Conservation (phyloP, 139 green algal species). For the Tetraselmis striata region DNA sequence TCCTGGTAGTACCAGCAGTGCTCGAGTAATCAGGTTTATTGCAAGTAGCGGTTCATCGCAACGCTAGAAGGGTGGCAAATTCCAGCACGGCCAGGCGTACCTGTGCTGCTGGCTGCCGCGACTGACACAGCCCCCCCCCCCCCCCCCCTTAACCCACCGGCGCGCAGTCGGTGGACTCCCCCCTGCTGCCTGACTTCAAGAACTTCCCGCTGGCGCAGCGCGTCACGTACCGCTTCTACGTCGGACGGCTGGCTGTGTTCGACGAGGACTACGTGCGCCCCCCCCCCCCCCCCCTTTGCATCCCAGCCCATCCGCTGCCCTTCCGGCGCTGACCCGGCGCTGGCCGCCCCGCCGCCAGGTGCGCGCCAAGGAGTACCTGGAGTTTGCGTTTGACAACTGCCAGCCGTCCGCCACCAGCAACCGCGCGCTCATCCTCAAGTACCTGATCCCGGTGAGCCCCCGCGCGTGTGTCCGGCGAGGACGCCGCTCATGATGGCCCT, state of each 20-base stretch:
- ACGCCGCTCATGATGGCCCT: no score
- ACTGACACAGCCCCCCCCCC: no score
- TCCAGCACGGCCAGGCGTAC: no score
- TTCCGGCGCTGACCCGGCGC: no score
- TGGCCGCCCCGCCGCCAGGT: no score
- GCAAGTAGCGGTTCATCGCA: no score
- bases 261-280: constrained; percentile 57
- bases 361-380: constrained; percentile 43
- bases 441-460: constrained; percentile 65
- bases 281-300: neutral
- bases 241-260: constrained; percentile 68
- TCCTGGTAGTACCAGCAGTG: no score
- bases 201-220: constrained; percentile 46
- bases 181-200: constrained; percentile 44
- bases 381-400: constrained; percentile 62
- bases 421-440: constrained; percentile 52
- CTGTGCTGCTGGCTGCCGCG: no score
- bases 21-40: no score
- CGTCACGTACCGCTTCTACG: constrained; percentile 69
- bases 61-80: no score
- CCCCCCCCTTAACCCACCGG: no score
- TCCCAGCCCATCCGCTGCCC: neutral
- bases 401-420: constrained; percentile 35
- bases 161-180: constrained; percentile 23
- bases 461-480: no score